Conservation (phyloP, 192 early-diverging fungal species). For the Gryganskiella cystojenkinii region DNA sequence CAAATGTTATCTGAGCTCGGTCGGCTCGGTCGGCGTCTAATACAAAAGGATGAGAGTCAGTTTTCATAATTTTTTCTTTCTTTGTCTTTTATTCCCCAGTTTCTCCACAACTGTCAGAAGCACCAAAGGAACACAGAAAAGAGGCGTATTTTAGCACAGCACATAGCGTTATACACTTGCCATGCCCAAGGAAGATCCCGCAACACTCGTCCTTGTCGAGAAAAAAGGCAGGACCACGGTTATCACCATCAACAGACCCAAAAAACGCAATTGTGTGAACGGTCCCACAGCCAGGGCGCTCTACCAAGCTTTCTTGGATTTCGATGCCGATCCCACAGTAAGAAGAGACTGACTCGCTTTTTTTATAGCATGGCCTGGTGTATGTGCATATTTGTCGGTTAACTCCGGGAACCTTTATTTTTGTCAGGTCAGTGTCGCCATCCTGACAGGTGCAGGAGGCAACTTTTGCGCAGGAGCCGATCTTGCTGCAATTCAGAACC, state of each 20-base stretch:
- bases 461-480: slow-evolving; percentile 62
- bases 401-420: neutral
- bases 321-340: slow-evolving; percentile 56
- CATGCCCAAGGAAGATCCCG: slow-evolving; percentile 27
- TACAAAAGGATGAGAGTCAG: no score
- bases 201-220: slow-evolving; percentile 32
- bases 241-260: slow-evolving; percentile 54
- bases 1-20: no score
- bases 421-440: slow-evolving; percentile 48
- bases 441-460: slow-evolving; percentile 59
- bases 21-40: no score
- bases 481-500: slow-evolving; percentile 49
- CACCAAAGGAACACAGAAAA: no score
- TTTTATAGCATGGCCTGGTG: neutral
- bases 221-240: slow-evolving; percentile 32
- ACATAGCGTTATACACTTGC: no score
- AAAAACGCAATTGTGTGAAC: slow-evolving; percentile 62
- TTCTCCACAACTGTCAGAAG: no score
- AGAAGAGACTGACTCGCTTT: neutral
- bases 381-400: neutral
- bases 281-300: slow-evolving; percentile 53
- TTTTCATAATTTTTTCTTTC: no score
- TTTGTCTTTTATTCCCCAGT: no score
- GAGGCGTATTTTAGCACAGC: no score
- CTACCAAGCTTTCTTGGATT: slow-evolving; percentile 59